A percentile compares a stretch with the other conserved stretches of the same genome.
phyloP scores from a whole-genome alignment of 768 basidiomycete species.

The Kwoniella heveanensis region DNA sequence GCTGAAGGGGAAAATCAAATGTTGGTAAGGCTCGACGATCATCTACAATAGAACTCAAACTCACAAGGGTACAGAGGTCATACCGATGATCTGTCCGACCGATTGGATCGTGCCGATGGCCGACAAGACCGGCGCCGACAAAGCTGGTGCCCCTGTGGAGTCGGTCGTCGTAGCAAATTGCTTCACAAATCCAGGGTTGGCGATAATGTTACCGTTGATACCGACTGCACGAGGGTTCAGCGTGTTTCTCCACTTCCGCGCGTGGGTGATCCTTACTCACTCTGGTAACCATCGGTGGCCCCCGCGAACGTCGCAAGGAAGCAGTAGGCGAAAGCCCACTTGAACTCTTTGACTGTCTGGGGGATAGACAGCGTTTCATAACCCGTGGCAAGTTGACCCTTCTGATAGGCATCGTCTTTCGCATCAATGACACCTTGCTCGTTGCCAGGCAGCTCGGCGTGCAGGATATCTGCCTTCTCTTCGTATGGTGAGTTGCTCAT shows the following conservation, averaged over 20 bases:
- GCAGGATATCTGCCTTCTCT: constrained; percentile 18
- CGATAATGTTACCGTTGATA: constrained; percentile 39
- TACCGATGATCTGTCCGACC: constrained; percentile 36
- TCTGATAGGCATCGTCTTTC: constrained; percentile 21
- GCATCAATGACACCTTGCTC: constrained; percentile 10
- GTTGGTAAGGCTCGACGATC: background rate
- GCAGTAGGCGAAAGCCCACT: constrained; percentile 22
- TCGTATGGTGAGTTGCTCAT: constrained; percentile 13
- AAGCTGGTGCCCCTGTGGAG: constrained; percentile 5
- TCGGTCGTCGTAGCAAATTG: constrained; percentile 25
- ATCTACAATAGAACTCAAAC: background rate
- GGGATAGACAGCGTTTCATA: constrained; percentile 23
- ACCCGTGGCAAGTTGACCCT: constrained; percentile 26
- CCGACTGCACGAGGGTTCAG: constrained; percentile 9
- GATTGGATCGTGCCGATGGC: constrained; percentile 35
- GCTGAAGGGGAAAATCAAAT: constrained; percentile 3
- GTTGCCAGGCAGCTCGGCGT: background rate
- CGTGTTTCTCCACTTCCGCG: too few relatives aligned
- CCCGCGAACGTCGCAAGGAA: constrained; percentile 29
- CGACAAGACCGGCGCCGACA: constrained; percentile 24
- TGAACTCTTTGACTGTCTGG: constrained; percentile 22
- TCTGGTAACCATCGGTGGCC: constrained; percentile 31
- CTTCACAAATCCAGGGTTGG: constrained; percentile 32
- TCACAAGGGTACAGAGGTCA: constrained; percentile 31
- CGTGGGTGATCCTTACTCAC: too few relatives aligned